phyloP scores from a whole-genome alignment of 257 asterid genomes.

The Gardenia jasminoides region DNA sequence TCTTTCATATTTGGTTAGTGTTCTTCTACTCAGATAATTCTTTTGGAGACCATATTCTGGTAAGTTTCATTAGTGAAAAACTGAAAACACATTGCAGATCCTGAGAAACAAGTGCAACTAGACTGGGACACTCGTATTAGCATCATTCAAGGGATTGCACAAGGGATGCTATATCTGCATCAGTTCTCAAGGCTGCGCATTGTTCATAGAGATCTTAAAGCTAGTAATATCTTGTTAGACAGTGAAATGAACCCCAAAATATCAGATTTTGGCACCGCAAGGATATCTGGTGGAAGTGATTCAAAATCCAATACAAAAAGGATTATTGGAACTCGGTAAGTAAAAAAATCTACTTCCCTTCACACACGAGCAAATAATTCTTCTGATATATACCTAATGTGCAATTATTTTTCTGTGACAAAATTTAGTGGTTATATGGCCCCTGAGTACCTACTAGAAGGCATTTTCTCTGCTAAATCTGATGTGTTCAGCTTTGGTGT shows the following conservation, averaged over 20 bases:
- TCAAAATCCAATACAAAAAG: constrained; percentile 28
- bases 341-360: background rate
- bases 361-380: background rate
- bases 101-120: constrained; percentile 18
- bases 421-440: constrained; percentile 44
- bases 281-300: constrained; percentile 37
- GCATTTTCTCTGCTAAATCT: constrained; percentile 40
- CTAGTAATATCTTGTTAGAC: constrained; percentile 31
- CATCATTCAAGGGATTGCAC: constrained; percentile 47
- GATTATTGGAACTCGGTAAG: constrained; percentile 49
- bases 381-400: background rate
- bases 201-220: constrained; percentile 42
- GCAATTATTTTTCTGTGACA: background rate
- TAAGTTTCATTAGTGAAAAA: background rate
- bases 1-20: constrained; percentile 44
- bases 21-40: background rate
- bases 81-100: constrained; percentile 14
- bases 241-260: constrained; percentile 46
- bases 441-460: constrained; percentile 49
- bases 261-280: constrained; percentile 49
- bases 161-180: constrained; percentile 52
- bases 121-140: constrained; percentile 38
- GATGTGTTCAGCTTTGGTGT: constrained; percentile 54
- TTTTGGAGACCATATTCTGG: background rate
- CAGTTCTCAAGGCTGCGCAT: constrained; percentile 39